Evolutionary conservation across 2,329 filamentous ascomycete species (phyloP), one percentile per base, ranked within the genome.

Genomic region (Helicocarpus griseus): DNA sequence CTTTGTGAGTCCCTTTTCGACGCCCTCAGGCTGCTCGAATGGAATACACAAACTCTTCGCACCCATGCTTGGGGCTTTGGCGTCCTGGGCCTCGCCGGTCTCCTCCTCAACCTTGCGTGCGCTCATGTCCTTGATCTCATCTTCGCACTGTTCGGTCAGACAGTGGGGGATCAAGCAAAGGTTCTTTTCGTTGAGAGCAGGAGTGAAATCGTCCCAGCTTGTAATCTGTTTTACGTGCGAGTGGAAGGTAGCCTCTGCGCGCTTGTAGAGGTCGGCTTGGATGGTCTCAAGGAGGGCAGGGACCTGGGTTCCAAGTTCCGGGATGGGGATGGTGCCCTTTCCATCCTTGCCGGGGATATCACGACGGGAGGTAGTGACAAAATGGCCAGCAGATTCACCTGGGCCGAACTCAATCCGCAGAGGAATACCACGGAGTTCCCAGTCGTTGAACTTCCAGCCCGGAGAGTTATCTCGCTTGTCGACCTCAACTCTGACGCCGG

Each of bases 401-500:
- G 93, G 91, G 5, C 94, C 94, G 65, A 95, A 95, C 70, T 98
- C 93, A 53, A 98, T 79, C 54, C 93, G 86, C 35, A 98, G 80
- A 44, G 94, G 93, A 39, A 97, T 86, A 67, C 94, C 93, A 73
- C 91, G 94, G 61, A 97, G 79, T 70, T 98, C 94, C 89, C 89
- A 96, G 72, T 98, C 90, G 73, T 94, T 95, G 77, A 98, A 98
- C 73, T 98, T 98, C 84, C 87, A 97, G 58, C 89, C 89, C 36
- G 93, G 90, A 54, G 89, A 82, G 69, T 97, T 95, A 48, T 97
- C 91, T 54, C 94, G 85, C 66, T 82, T 79, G 66, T 98, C 93
- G 48, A 84, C 81, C 58, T 94, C 86, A 53, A 82, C 80, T 53
- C 93, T 87, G 36, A 98, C 76, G 51, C 84, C 85, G 19, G 79